Evolutionary conservation across 1,284 basidiomycete species (phyloP).

Genomic region (Cryptococcus sp.): DNA sequence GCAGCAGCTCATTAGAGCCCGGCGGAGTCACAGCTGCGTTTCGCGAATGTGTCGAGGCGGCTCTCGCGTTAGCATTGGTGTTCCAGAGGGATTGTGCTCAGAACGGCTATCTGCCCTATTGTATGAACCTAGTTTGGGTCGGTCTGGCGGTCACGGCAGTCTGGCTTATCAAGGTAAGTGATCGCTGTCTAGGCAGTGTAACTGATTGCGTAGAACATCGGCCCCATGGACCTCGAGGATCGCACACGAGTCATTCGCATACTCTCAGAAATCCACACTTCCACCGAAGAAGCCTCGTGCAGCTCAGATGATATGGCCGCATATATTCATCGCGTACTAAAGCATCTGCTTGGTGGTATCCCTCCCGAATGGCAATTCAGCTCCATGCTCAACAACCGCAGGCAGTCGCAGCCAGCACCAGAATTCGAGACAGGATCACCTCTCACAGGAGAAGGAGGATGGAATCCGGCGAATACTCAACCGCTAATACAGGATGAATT

Average conservation of each 20-base stretch:
- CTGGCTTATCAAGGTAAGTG: constrained; percentile 31
- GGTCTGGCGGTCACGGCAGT: constrained; percentile 28
- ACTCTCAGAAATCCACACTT: constrained; percentile 20
- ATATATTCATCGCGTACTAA: constrained; percentile 34
- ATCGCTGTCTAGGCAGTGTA: neutral
- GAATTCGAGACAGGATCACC: neutral
- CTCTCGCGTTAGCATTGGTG: constrained; percentile 23
- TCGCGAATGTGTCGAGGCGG: constrained; percentile 24
- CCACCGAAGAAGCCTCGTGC: constrained; percentile 21
- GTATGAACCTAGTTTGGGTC: constrained; percentile 31
- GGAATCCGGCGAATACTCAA: too few relatives aligned
- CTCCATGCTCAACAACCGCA: constrained; percentile 2
- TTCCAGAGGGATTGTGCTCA: constrained; percentile 28
- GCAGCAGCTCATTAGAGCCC: constrained; percentile 20
- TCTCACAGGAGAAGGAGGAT: constrained; percentile 1
- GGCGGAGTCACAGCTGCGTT: constrained; percentile 25
- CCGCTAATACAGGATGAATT: too few relatives aligned
- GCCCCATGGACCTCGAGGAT: constrained; percentile 26
- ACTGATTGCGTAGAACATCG: constrained; percentile 26
- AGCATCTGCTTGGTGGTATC: constrained; percentile 27
- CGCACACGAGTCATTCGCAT: constrained; percentile 21
- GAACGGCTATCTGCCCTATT: constrained; percentile 28
- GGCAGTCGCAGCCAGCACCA: neutral
- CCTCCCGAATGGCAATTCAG: constrained; percentile 13
- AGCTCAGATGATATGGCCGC: constrained; percentile 33